Evolutionary conservation across 1,284 basidiomycete genomes (phyloP).

Genomic region (Ustilago crameri): DNA sequence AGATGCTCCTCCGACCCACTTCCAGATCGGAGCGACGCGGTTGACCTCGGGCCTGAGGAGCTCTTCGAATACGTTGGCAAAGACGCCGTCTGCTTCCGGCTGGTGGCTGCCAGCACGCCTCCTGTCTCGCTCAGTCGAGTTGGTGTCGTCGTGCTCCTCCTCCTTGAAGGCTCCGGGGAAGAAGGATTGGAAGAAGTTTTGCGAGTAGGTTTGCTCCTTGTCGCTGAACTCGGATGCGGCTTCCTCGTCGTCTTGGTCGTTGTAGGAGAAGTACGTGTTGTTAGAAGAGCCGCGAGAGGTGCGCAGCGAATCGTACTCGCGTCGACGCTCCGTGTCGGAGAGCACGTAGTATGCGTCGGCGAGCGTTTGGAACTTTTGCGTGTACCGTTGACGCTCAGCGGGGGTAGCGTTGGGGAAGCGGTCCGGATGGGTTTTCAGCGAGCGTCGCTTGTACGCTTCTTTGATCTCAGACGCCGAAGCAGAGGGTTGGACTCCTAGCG

Average conservation of each 20-base stretch:
- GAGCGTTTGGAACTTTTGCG: slow-evolving; percentile 72
- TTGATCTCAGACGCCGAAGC: slow-evolving; percentile 80
- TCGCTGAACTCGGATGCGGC: slow-evolving; percentile 41
- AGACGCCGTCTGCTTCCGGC: slow-evolving; percentile 58
- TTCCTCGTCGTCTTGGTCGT: slow-evolving; percentile 37
- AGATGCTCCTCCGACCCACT: slow-evolving; percentile 61
- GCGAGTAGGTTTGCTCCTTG: slow-evolving; percentile 53
- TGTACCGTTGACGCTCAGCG: slow-evolving; percentile 75
- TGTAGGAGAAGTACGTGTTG: slow-evolving; percentile 18
- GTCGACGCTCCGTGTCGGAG: slow-evolving; percentile 78
- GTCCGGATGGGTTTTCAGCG: slow-evolving; percentile 84
- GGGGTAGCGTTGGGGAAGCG: slow-evolving; percentile 80
- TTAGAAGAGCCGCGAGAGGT: slow-evolving; percentile 23
- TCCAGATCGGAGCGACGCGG: slow-evolving; percentile 50
- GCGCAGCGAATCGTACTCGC: slow-evolving; percentile 75
- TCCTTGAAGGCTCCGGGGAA: slow-evolving; percentile 43
- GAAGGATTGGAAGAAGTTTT: slow-evolving; percentile 62
- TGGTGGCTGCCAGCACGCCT: slow-evolving; percentile 25
- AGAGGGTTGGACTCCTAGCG: slow-evolving; percentile 71
- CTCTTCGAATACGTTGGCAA: slow-evolving; percentile 65
- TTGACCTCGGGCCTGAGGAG: slow-evolving; percentile 65
- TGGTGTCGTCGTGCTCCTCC: slow-evolving; percentile 14
- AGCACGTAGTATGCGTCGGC: slow-evolving; percentile 97
- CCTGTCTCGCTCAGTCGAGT: slow-evolving; percentile 13
- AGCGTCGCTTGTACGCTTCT: slow-evolving; percentile 83